phyloP scores from a whole-genome alignment of 495 filamentous ascomycete genomes.

The Penicillium waksmanii region DNA sequence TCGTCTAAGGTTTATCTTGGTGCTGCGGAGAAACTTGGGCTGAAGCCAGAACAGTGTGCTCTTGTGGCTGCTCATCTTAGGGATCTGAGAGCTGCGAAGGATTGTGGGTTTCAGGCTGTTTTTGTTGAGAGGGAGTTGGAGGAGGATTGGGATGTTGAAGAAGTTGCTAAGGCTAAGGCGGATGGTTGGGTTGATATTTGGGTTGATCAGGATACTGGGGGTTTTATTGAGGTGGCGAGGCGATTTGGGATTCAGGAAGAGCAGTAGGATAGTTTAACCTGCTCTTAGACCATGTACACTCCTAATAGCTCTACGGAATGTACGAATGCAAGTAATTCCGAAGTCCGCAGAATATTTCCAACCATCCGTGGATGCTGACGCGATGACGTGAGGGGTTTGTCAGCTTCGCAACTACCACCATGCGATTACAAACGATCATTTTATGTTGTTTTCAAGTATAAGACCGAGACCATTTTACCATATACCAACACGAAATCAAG shows the following conservation, averaged over 20 bases:
- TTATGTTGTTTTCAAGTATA: background rate
- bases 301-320: no score
- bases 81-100: conserved; percentile 69
- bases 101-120: conserved; percentile 65
- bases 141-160: conserved; percentile 59
- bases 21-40: conserved; percentile 60
- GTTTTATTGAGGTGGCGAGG: conserved; percentile 40
- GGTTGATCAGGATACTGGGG: conserved; percentile 29
- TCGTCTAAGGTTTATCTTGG: conserved; percentile 68
- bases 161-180: conserved; percentile 53
- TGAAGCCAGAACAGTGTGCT: conserved; percentile 63
- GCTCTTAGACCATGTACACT: no score
- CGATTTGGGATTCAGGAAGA: conserved; percentile 31
- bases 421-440: background rate
- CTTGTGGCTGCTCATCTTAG: conserved; percentile 79
- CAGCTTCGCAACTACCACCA: conserved; percentile 6
- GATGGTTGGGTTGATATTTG: conserved; percentile 59
- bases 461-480: background rate
- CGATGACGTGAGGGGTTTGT: conserved; percentile 17
- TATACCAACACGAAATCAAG: no score
- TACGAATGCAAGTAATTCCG: background rate
- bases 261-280: background rate
- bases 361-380: conserved; percentile 7
- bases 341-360: background rate
- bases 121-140: conserved; percentile 74